Evolutionary conservation across 371 early-diverging fungal species (phyloP).

Genomic region (Mortierella sp.): DNA sequence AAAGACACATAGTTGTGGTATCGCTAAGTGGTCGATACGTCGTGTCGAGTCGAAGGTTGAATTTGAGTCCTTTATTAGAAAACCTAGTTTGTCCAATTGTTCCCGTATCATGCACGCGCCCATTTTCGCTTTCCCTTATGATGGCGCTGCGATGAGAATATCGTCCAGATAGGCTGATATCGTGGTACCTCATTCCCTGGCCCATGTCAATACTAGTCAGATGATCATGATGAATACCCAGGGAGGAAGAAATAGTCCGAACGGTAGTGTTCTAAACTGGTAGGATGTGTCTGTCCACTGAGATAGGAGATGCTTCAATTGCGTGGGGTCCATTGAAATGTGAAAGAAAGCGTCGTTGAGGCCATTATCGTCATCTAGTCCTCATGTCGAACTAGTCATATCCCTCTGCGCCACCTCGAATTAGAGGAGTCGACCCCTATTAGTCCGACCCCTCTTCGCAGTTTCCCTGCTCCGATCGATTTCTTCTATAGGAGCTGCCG

Average conservation of each 20-base stretch:
- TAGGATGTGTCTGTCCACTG: constrained; percentile 58
- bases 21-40: constrained; percentile 46
- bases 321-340: constrained; percentile 31
- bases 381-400: constrained; percentile 4
- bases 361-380: constrained; percentile 53
- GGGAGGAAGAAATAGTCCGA: constrained; percentile 50
- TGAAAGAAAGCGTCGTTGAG: constrained; percentile 54
- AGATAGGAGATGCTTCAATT: constrained; percentile 57
- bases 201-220: constrained; percentile 48
- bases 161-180: constrained; percentile 44
- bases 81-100: constrained; percentile 25
- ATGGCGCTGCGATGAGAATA: constrained; percentile 17
- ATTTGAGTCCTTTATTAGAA: constrained; percentile 46
- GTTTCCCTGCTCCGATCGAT: constrained; percentile 13
- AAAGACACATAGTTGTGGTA: constrained; percentile 36
- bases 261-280: constrained; percentile 41
- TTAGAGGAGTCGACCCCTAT: constrained; percentile 27
- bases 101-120: constrained; percentile 9
- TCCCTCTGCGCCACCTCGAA: constrained; percentile 19
- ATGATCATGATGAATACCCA: constrained; percentile 54
- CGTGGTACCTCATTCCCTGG: constrained; percentile 31
- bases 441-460: constrained; percentile 18
- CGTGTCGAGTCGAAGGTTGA: constrained; percentile 48
- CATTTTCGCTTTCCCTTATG: neutral
- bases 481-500: neutral